These are phyloP conservation scores for Xylaria arbuscula DNA, from an alignment of 2,329 filamentous ascomycete genomes.

Conservation along the genomic window DNA sequence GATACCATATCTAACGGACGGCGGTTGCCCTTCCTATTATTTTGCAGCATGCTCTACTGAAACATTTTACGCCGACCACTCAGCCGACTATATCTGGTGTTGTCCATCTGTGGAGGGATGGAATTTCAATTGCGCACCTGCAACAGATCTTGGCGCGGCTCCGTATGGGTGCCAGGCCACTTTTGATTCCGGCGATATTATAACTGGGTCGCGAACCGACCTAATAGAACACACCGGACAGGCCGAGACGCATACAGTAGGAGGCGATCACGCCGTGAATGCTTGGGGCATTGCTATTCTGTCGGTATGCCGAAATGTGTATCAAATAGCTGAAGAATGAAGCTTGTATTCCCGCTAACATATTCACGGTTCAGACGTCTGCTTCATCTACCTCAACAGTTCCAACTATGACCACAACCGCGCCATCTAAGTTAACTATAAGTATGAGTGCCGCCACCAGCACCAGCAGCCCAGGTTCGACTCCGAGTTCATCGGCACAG, in stretches of 20 bases:
- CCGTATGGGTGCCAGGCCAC: conserved; percentile 29
- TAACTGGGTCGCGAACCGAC: conserved; percentile 28
- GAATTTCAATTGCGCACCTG: conserved; percentile 27
- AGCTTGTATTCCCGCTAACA: too few relatives aligned
- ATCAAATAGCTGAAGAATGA: too few relatives aligned
- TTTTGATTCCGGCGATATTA: conserved; percentile 14
- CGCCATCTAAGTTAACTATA: too few relatives aligned
- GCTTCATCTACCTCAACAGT: too few relatives aligned
- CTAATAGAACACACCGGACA: conserved; percentile 15
- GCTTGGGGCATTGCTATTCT: conserved; percentile 33
- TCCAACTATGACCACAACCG: too few relatives aligned
- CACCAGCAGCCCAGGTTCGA: too few relatives aligned
- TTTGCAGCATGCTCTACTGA: conserved; percentile 24
- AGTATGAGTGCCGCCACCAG: too few relatives aligned
- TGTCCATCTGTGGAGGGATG: conserved; percentile 19
- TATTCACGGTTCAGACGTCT: too few relatives aligned
- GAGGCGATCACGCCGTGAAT: conserved; percentile 12
- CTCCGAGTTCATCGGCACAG: too few relatives aligned
- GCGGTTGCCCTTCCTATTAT: conserved; percentile 20
- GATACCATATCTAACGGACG: conserved; percentile 25
- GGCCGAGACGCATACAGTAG: conserved; percentile 20
- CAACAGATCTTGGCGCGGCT: neutral
- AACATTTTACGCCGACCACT: conserved; percentile 16
- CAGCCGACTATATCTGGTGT: conserved; percentile 24
- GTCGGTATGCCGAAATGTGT: conserved; percentile 13